Evolutionary conservation across 305 asterid species (phyloP), one percentile per base, ranked within the genome.

Genomic region (Petunia hybrid): DNA sequence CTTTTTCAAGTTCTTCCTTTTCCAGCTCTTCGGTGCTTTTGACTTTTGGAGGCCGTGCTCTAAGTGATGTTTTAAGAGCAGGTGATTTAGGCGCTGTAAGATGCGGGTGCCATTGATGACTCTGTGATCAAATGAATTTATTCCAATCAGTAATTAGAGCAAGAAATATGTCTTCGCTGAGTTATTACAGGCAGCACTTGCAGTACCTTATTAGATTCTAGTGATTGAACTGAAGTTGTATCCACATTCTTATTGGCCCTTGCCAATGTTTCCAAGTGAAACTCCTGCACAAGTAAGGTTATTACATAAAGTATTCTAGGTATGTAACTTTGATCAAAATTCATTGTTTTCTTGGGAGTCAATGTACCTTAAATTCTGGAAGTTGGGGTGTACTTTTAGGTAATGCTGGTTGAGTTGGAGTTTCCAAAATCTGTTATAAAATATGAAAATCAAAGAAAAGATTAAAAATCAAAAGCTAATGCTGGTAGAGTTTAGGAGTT

Each of bases 61-160:
- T 84, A 65, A 96, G 87, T 73, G 87, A 85, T 45, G 99, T 94
- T 79, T 89, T 97, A 76, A 93, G 98, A 86, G 77, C 82, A 56
- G 99, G 99, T 64, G 97, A 87, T 86, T 89, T 94, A 38, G 98
- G 97, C 67, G 98, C 88, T 70, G 97, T 92, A 79, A 92, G 95
- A 67, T 91, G 87, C 60, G 92, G 92, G 73, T 84, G 91, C 93
- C 92, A 88, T 57, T 85, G 94, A 86, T 89, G 89, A 82, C 86
- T 88, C 99, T 95, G 94, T 80, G 84, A 63, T 9, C 65, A 79
- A 59, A 14, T 4, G 60, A 40, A 38, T 43, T 43, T 31, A 31
- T 13, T 75, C 42, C 10, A 35, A 10, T 22, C 6, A 75, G 35
- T 53, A 45, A 69, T 3, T 9, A 1, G 12, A 41, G 22, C 41